Conservation (phyloP, 495 filamentous ascomycete species). For the Aspergillus saccharolyticus region DNA sequence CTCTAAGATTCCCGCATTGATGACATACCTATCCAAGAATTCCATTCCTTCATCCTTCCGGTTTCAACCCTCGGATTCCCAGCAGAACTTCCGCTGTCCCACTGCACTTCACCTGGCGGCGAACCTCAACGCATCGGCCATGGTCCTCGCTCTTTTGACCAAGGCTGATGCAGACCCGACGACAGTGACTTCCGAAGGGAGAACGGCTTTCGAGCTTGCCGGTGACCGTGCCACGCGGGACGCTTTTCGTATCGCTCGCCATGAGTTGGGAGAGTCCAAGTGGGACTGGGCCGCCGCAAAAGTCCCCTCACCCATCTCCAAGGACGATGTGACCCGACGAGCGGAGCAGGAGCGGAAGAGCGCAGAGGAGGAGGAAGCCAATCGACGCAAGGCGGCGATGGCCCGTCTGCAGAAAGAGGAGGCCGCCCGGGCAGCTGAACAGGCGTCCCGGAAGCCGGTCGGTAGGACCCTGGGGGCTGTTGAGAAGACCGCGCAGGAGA, state of each 20-base stretch:
- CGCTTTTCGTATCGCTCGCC: constrained; percentile 82
- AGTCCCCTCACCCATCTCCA: constrained; percentile 65
- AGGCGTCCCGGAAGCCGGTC: constrained; percentile 34
- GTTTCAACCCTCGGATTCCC: constrained; percentile 64
- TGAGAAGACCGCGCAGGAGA: constrained; percentile 66
- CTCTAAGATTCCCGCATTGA: constrained; percentile 79
- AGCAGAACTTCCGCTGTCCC: constrained; percentile 76
- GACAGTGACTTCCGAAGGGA: constrained; percentile 56
- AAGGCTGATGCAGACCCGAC: constrained; percentile 75
- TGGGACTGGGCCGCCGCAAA: constrained; percentile 79
- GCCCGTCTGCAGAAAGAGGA: constrained; percentile 65
- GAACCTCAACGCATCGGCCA: constrained; percentile 63
- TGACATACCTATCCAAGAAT: constrained; percentile 77
- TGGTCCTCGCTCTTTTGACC: constrained; percentile 70
- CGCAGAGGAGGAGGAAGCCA: constrained; percentile 51
- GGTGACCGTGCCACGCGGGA: constrained; percentile 85
- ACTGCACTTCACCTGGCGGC: constrained; percentile 84
- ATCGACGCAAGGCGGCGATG: constrained; percentile 55
- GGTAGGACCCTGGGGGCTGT: constrained; percentile 47
- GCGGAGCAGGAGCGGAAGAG: constrained; percentile 55
- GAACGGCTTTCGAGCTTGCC: constrained; percentile 78
- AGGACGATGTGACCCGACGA: constrained; percentile 61
- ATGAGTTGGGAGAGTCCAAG: constrained; percentile 65
- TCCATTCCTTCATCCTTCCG: constrained; percentile 60
- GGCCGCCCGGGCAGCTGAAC: constrained; percentile 44